phyloP scores from a whole-genome alignment of 2,329 filamentous ascomycete genomes.

The Blumeriella jaapii region DNA sequence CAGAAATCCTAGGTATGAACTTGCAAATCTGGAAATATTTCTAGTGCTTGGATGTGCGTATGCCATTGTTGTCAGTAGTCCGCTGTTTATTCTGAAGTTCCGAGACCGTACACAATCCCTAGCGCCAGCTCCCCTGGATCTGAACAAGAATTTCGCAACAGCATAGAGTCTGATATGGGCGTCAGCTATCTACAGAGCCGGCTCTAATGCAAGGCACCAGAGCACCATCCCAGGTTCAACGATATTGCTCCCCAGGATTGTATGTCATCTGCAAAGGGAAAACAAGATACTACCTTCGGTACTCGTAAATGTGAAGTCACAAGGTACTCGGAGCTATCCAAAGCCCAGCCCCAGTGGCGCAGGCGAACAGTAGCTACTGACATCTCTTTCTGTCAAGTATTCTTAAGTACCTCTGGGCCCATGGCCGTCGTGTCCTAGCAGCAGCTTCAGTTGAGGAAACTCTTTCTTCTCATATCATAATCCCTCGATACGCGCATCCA shows the following conservation, averaged over 20 bases:
- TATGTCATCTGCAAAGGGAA: neutral
- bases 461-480: neutral
- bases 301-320: constrained; percentile 1
- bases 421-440: neutral
- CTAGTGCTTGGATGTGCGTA: neutral
- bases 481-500: constrained; percentile 1
- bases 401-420: neutral
- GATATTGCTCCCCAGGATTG: neutral
- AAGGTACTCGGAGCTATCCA: neutral
- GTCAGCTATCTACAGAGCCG: constrained; percentile 1
- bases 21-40: neutral
- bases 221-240: neutral
- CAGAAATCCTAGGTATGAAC: too few relatives aligned
- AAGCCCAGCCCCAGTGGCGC: neutral
- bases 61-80: neutral
- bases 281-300: neutral
- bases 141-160: neutral
- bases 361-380: neutral
- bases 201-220: constrained; percentile 3
- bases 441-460: neutral
- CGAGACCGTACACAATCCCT: neutral
- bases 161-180: neutral
- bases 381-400: neutral
- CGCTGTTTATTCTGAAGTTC: constrained; percentile 1
- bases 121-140: neutral